phyloP scores from a whole-genome alignment of 805 yeast genomes.

The Limtongozyma cylindracea region DNA sequence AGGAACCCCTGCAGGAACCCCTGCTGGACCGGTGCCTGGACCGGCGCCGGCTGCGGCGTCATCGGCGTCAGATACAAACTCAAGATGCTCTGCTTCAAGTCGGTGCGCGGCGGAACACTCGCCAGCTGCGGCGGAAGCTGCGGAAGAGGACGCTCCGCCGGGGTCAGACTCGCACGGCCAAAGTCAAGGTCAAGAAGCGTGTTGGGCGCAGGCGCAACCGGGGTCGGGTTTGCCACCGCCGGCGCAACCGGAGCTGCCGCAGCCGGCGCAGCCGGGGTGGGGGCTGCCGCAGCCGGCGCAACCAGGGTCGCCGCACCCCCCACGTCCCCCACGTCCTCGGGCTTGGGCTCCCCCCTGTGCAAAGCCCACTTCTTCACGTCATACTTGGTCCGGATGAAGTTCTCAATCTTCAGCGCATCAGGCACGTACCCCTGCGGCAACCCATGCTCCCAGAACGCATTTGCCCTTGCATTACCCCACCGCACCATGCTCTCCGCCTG shows the following conservation, averaged over 20 bases:
- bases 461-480: constrained; percentile 74
- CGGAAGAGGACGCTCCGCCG: too few species aligned
- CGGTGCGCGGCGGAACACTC: constrained; percentile 23
- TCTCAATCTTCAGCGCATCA: constrained; percentile 63
- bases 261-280: too few species aligned
- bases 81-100: constrained; percentile 74
- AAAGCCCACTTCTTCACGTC: constrained; percentile 74
- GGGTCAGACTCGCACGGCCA: too few species aligned
- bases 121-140: constrained; percentile 1
- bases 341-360: constrained; percentile 31
- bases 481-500: constrained; percentile 59
- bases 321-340: constrained; percentile 5
- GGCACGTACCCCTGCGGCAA: constrained; percentile 52
- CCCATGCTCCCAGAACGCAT: constrained; percentile 62
- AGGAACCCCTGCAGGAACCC: too few species aligned
- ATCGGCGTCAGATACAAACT: constrained; percentile 51
- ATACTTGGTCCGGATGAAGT: constrained; percentile 79
- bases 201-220: too few species aligned
- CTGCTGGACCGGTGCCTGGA: too few species aligned
- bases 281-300: too few species aligned
- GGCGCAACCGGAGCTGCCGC: too few species aligned
- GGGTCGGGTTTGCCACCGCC: too few species aligned
- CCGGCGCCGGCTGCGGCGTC: too few species aligned
- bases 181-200: too few species aligned
- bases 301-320: too few species aligned